Evolutionary conservation across 768 basidiomycete species (phyloP), one percentile per base, ranked within the genome.

Genomic region (Xerocomellus intermedius): DNA sequence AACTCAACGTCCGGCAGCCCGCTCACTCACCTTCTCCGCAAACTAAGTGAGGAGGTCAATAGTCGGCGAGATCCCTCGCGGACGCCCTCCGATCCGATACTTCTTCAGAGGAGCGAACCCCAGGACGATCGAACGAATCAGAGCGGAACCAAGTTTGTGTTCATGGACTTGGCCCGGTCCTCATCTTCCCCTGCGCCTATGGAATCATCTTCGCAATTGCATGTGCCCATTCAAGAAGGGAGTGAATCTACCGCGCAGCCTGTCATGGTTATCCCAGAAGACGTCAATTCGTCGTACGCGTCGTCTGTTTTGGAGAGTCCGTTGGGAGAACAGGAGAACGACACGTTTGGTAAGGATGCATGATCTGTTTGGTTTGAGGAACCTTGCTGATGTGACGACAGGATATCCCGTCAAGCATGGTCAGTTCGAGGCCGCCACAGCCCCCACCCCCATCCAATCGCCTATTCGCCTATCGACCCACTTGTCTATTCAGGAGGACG

Each of bases 1-100:
- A 63, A 64, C 42, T 73, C 71, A 8, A 54, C 61, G 22, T 65
- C 66, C 0, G 64, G 64, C 19, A 78, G 77, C 51, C 75, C 75
- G 0, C 65, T 79, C 13, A 65, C 68, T 8, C 67, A 65, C 9
- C 72, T 77, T 19, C 69, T 75, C 30, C 76, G 75, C 8, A 78
- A 75, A 50, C 63, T 79, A 43, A 72, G 70, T n/a, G 70, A 69
- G 46, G 71, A 73, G 48, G 65, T 76, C 12, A 68, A 67, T 16
- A 72, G 68, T 38, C 48, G 67, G 26, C 65, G 57, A 22, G 46
- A 48, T 37, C n/a, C 42, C 6, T 58, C 54, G 14, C 55, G 45
- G 37, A 55, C 51, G 14, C 64, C 48, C 5, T 60, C 59, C 3
- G 60, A 50, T 52, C n/a, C 39, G n/a, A 49, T 39, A 2, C 51